Evolutionary conservation across 371 early-diverging fungal species (phyloP).

Genomic region (Gilbertella persicaria): DNA sequence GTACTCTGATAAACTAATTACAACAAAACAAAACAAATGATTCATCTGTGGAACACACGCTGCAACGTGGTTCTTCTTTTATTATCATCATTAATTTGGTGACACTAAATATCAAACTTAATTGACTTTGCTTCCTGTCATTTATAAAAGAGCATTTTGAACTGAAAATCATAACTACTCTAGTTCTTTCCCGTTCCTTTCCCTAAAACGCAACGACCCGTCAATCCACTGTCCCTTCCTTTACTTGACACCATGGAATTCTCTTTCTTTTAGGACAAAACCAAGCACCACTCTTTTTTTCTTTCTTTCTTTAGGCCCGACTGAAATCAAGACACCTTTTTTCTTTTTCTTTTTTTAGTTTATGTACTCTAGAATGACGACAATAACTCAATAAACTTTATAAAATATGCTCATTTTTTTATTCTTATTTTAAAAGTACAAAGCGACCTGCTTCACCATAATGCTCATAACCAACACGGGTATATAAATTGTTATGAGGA

Average conservation of each 20-base stretch:
- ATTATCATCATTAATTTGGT: background rate
- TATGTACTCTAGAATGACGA: background rate
- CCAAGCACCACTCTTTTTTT: background rate
- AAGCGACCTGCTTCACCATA: background rate
- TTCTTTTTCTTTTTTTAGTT: background rate
- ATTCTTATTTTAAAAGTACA: background rate
- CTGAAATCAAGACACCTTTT: background rate
- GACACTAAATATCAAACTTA: background rate
- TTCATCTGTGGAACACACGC: background rate
- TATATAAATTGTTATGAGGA: conserved; percentile 4
- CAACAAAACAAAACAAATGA: background rate
- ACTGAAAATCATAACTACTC: background rate
- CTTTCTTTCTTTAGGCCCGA: background rate
- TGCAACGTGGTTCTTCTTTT: too few relatives aligned
- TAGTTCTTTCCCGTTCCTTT: background rate
- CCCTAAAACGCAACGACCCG: background rate
- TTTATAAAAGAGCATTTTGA: background rate
- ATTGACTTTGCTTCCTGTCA: too few relatives aligned
- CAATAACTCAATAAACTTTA: background rate
- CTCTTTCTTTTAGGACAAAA: background rate
- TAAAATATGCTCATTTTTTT: too few relatives aligned
- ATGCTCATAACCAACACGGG: background rate
- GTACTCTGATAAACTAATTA: too few relatives aligned
- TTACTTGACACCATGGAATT: too few relatives aligned
- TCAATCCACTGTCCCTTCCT: background rate